phyloP scores from a whole-genome alignment of 129 eudicot genomes.

The Lonicera japonica region DNA sequence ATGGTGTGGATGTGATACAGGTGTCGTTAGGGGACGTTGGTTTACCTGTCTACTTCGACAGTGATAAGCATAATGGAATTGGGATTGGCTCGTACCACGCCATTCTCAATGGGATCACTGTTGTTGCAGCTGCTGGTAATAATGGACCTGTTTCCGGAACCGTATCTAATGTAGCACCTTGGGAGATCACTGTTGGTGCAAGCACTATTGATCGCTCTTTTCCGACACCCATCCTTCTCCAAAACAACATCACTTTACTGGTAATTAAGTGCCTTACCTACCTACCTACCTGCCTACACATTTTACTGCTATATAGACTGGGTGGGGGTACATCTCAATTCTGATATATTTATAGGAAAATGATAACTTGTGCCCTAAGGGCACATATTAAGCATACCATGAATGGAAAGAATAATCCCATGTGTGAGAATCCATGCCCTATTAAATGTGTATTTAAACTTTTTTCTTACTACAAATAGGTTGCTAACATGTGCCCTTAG shows the following conservation, averaged over 20 bases:
- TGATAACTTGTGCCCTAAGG: no score
- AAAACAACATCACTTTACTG: slow-evolving; percentile 19
- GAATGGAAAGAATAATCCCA: no score
- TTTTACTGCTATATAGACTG: no score
- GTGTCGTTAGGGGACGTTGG: slow-evolving; percentile 1
- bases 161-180: slow-evolving; percentile 7
- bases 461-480: no score
- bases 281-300: no score
- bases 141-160: slow-evolving; percentile 7
- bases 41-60: not conserved
- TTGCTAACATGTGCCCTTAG: no score
- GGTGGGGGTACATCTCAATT: no score
- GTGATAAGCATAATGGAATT: not conserved
- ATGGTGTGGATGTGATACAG: slow-evolving; percentile 21
- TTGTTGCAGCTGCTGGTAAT: slow-evolving; percentile 13
- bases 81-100: slow-evolving; percentile 19
- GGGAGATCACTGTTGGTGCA: slow-evolving; percentile 32
- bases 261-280: slow-evolving; percentile 5
- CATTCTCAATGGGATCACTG: slow-evolving; percentile 8
- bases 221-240: slow-evolving; percentile 10
- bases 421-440: no score
- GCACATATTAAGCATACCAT: no score
- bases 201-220: slow-evolving; percentile 15
- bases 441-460: no score
- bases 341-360: no score